Conservation (phyloP, 176 grass and related monocot genomes). For the Oryza officinalis region DNA sequence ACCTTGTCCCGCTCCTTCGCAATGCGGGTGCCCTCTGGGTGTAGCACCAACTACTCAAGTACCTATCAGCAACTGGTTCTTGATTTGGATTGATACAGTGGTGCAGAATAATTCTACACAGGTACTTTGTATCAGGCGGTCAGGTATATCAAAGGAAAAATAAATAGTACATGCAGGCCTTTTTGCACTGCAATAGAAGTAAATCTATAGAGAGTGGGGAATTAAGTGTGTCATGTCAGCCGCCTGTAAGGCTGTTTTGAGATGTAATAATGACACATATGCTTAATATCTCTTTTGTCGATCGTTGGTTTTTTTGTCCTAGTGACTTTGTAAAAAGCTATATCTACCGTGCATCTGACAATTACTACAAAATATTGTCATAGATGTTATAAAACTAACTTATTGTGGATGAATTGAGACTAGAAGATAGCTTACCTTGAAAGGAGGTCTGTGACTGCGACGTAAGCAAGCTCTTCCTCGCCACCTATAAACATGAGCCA, state of each 20-base stretch:
- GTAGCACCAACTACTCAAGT: neutral
- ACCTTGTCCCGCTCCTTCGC: slow-evolving; percentile 45
- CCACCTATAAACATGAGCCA: no score
- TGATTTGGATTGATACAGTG: neutral
- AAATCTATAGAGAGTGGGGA: slow-evolving; percentile 4
- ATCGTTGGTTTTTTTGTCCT: no score
- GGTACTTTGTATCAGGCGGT: neutral
- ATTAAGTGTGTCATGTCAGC: neutral
- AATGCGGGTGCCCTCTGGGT: slow-evolving; percentile 57
- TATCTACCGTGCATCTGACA: no score
- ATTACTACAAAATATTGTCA: no score
- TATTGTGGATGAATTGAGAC: no score
- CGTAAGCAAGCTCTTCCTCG: no score
- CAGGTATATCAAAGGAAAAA: neutral
- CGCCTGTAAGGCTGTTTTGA: neutral
- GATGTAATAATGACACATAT: neutral
- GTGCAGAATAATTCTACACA: neutral
- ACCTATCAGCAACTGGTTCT: neutral
- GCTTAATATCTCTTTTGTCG: no score
- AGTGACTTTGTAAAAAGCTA: no score
- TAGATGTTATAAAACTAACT: no score
- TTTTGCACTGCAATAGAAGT: slow-evolving; percentile 32
- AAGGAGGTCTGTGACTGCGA: no score
- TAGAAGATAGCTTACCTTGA: no score
- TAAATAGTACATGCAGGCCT: slow-evolving; percentile 3